Evolutionary conservation across 768 basidiomycete genomes (phyloP), one percentile per base, ranked within the genome.

Genomic region (Pholiota conissans): DNA sequence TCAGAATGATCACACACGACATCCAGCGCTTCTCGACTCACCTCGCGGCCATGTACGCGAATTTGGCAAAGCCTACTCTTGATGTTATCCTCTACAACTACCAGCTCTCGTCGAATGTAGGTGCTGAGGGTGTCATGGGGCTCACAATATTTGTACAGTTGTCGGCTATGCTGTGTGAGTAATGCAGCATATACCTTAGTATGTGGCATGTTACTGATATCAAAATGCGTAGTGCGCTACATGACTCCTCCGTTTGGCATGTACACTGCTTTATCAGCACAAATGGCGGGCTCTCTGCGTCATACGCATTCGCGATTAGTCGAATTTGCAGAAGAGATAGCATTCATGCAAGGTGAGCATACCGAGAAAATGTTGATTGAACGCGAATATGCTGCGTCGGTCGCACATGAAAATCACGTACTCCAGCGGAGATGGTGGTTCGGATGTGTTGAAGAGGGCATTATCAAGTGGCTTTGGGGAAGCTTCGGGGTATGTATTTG

Each of bases 401-500:
- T 96, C 57, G 86, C 86, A 67, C 96, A 98, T 63, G 90, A 95
- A 71, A 89, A 89, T 62, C 81, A 81, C 57, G 89, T 95, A 1
- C 77, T 95, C 63, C 75, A 82, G 26, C 86, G 90, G 60, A 79
- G 89, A 30, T 91, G 95, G 82, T 92, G 89, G 89, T 93, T 96
- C 71, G 86, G 89, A 1, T 90, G 94, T 67, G 83, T 89, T 16
- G 96, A 99, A 71, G 96, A 98, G 72, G 94, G 92, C 2, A 87
- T 99, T 42, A 89, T 98, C 66, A 98, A 99, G 74, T 98, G 89
- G 89, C 67, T 95, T 7, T 99, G 96, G 96, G 95, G 96, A 63
- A 90, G 88, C 69, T 89, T 95, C 69, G 96, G 96, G 35, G 87
- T 95, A 66, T 56, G 87, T 80, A 29, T 52, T 35, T 22, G 5